These are phyloP conservation scores for Spatholobus suberectus DNA, from an alignment of 306 rosid species.

Conservation along the genomic window DNA sequence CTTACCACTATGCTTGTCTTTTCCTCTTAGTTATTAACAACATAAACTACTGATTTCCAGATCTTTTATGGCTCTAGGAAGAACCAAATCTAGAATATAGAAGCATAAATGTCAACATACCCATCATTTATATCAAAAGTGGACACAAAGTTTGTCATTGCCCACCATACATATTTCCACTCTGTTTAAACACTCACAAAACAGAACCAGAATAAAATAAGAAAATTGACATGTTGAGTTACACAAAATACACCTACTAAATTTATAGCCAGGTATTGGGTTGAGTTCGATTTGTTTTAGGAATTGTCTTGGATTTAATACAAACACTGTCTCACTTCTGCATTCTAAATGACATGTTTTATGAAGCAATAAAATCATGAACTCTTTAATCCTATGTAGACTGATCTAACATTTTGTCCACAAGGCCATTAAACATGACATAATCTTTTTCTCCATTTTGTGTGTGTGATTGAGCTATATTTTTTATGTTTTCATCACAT, in stretches of 20 bases:
- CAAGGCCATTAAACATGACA: background rate
- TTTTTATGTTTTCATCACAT: background rate
- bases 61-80: background rate
- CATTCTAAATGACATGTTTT: background rate
- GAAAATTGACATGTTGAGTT: slow-evolving; percentile 9
- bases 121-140: slow-evolving; percentile 5
- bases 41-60: background rate
- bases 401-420: background rate
- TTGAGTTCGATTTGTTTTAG: slow-evolving; percentile 3
- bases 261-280: background rate
- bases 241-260: background rate
- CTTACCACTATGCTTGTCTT: background rate
- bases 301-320: background rate
- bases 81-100: background rate
- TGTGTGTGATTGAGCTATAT: background rate
- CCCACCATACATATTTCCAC: background rate
- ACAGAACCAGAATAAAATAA: background rate
- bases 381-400: background rate
- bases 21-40: background rate
- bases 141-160: background rate
- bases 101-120: slow-evolving; percentile 14
- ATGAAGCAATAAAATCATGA: background rate
- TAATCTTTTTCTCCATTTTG: background rate
- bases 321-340: background rate
- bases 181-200: background rate